phyloP scores from a whole-genome alignment of 1,284 basidiomycete species.

The Austroboletus olivaceoglutinosus region DNA sequence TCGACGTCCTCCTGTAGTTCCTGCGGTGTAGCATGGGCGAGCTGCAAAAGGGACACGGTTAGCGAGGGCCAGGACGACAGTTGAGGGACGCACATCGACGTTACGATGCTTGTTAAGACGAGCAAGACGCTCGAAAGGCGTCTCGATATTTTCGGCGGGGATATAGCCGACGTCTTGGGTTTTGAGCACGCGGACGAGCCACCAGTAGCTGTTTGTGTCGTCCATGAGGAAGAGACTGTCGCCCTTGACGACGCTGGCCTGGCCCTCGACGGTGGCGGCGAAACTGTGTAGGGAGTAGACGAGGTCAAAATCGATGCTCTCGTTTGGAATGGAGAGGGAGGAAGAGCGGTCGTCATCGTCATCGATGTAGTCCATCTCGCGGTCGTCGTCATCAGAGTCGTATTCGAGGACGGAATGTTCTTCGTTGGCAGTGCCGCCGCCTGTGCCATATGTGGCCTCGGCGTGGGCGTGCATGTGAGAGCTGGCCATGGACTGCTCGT shows the following conservation, averaged over 20 bases:
- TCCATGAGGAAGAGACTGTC: conserved; percentile 93
- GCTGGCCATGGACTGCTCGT: conserved; percentile 48
- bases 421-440: conserved; percentile 54
- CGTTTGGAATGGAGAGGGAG: conserved; percentile 82
- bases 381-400: conserved; percentile 68
- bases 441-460: conserved; percentile 40
- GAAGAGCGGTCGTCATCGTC: conserved; percentile 77
- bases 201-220: conserved; percentile 97
- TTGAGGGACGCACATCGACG: conserved; percentile 73
- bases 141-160: conserved; percentile 98
- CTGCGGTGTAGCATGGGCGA: conserved; percentile 71
- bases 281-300: conserved; percentile 92
- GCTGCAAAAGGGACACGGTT: conserved; percentile 39
- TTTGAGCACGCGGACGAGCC: conserved; percentile 94
- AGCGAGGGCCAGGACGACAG: background rate
- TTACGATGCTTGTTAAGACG: conserved; percentile 97
- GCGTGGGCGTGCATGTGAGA: conserved; percentile 56
- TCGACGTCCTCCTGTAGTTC: conserved; percentile 60
- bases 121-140: conserved; percentile 94
- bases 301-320: conserved; percentile 87
- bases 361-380: conserved; percentile 60
- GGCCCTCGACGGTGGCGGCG: conserved; percentile 93
- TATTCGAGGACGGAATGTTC: conserved; percentile 77
- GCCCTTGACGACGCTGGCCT: conserved; percentile 95
- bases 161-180: conserved; percentile 99